These are phyloP conservation scores for Backusella tuberculispora DNA, from an alignment of 192 early-diverging fungal genomes.

Conservation along the genomic window DNA sequence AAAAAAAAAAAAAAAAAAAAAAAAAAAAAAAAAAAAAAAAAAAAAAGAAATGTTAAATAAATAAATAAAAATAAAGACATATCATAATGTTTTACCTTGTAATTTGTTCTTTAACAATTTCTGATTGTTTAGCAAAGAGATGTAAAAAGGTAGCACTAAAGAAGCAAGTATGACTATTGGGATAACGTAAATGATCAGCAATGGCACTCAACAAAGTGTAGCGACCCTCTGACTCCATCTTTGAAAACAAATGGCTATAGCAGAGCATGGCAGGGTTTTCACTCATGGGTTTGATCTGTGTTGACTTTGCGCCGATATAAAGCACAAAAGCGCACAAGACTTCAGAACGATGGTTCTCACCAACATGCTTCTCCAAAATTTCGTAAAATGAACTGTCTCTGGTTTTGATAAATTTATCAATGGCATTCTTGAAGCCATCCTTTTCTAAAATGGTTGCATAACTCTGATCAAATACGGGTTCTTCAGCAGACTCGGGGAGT, in stretches of 20 bases:
- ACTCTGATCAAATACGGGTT: conserved; percentile 83
- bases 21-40: not conserved
- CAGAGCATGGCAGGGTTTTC: conserved; percentile 76
- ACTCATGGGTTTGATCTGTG: conserved; percentile 48
- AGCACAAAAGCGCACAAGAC: conserved; percentile 87
- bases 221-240: conserved; percentile 48
- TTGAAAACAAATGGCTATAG: conserved; percentile 69
- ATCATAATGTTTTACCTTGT: conserved; percentile 58
- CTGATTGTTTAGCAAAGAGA: conserved; percentile 75
- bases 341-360: conserved; percentile 68
- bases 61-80: not conserved
- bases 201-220: conserved; percentile 89
- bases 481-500: conserved; percentile 83
- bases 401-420: conserved; percentile 72
- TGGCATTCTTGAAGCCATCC: conserved; percentile 66
- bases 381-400: conserved; percentile 61
- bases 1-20: not conserved
- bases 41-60: not conserved
- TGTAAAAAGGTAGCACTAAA: conserved; percentile 87
- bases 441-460: conserved; percentile 62
- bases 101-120: conserved; percentile 94
- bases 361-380: conserved; percentile 52
- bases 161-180: conserved; percentile 94
- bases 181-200: conserved; percentile 96
- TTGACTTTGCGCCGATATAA: conserved; percentile 84